phyloP scores from a whole-genome alignment of 768 basidiomycete genomes.

The Daedaleopsis sinensis region DNA sequence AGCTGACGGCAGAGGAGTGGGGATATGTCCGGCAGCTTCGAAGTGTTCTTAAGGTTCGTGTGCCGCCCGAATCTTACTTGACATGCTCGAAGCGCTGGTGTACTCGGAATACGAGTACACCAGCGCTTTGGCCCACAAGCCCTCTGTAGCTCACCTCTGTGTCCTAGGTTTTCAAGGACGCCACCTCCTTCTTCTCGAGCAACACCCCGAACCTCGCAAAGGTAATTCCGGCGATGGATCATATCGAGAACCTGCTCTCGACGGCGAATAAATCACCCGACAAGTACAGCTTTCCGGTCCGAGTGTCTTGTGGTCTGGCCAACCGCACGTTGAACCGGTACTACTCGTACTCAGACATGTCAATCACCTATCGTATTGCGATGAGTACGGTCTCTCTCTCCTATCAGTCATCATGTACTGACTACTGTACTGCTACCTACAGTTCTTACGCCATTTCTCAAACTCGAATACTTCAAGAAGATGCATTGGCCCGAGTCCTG shows the following conservation, averaged over 20 bases:
- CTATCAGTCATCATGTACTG: no score
- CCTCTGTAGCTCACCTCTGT: no score
- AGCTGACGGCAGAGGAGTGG: constrained; percentile 34
- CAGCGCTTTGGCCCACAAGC: background rate
- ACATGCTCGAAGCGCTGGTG: no score
- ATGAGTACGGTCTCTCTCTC: no score
- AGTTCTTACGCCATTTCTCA: background rate
- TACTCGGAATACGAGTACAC: background rate
- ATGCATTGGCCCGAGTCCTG: no score
- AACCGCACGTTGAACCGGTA: constrained; percentile 30
- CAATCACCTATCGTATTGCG: constrained; percentile 30
- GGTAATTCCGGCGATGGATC: constrained; percentile 34
- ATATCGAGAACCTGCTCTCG: constrained; percentile 26
- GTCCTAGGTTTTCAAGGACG: constrained; percentile 8
- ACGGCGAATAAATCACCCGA: constrained; percentile 3
- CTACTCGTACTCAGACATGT: constrained; percentile 29
- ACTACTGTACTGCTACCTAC: no score
- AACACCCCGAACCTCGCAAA: constrained; percentile 18
- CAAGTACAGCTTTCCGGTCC: constrained; percentile 5
- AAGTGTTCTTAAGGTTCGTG: constrained; percentile 28
- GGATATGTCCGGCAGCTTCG: constrained; percentile 33
- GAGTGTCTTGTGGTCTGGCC: constrained; percentile 17
- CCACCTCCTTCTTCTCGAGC: constrained; percentile 24
- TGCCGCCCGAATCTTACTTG: no score
- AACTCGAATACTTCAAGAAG: no score